These are phyloP conservation scores for Microbotryum saponariae DNA, from an alignment of 1,284 basidiomycete genomes.

Conservation along the genomic window DNA sequence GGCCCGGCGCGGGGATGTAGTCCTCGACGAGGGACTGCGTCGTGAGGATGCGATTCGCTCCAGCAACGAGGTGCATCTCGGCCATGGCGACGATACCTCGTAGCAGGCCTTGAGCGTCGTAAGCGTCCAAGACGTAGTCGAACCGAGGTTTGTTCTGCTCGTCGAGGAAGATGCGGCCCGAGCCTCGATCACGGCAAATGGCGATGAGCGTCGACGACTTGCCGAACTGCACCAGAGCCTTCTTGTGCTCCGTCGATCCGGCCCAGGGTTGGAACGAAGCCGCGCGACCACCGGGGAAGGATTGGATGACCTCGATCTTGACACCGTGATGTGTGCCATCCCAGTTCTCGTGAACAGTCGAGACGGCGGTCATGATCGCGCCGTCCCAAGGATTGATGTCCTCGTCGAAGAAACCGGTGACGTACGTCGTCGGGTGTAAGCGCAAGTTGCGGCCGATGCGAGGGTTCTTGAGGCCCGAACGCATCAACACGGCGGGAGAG, in stretches of 20 bases:
- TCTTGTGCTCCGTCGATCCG: constrained; percentile 41
- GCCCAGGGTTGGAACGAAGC: constrained; percentile 40
- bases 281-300: constrained; percentile 41
- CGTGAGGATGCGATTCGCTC: constrained; percentile 43
- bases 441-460: constrained; percentile 46
- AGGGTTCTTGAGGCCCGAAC: constrained; percentile 44
- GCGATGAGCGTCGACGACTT: constrained; percentile 47
- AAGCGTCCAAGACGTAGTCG: constrained; percentile 41
- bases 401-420: constrained; percentile 44
- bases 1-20: constrained; percentile 22
- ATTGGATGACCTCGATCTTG: constrained; percentile 46
- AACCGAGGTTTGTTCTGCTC: constrained; percentile 39
- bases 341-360: constrained; percentile 39
- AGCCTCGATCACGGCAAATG: constrained; percentile 70
- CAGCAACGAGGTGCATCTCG: constrained; percentile 43
- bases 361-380: constrained; percentile 44
- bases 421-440: constrained; percentile 44
- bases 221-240: constrained; percentile 33
- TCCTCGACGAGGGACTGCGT: constrained; percentile 38
- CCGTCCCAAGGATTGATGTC: constrained; percentile 46
- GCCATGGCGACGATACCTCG: constrained; percentile 41
- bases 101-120: constrained; percentile 41
- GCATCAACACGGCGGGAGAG: constrained; percentile 45
- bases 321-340: constrained; percentile 41
- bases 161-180: constrained; percentile 42